Evolutionary conservation across 345 rosid genomes (phyloP).

Genomic region (Lepidium aucheri): DNA sequence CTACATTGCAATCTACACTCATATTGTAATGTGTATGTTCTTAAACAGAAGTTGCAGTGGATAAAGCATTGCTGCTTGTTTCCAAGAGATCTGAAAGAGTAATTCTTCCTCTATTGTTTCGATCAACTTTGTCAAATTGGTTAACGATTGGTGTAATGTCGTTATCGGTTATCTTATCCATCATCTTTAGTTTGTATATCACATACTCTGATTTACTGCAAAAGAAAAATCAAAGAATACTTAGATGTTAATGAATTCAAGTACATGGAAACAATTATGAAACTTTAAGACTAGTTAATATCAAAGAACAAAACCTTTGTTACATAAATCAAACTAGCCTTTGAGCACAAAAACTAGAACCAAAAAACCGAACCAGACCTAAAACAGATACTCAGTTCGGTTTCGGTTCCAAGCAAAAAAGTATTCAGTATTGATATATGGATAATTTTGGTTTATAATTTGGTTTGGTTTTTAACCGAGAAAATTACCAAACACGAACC

Average conservation of each 20-base stretch:
- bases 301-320: neutral
- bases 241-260: neutral
- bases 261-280: neutral
- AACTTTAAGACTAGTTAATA: neutral
- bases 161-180: slow-evolving; percentile 58
- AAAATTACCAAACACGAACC: too few species aligned
- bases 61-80: neutral
- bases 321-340: neutral
- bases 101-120: slow-evolving; percentile 65
- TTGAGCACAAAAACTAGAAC: too few species aligned
- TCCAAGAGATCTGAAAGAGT: slow-evolving; percentile 68
- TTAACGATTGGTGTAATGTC: slow-evolving; percentile 48
- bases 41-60: slow-evolving; percentile 12
- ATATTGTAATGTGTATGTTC: neutral
- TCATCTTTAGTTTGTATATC: slow-evolving; percentile 74
- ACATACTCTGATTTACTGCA: slow-evolving; percentile 68
- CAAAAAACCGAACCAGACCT: too few species aligned
- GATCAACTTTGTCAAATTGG: slow-evolving; percentile 62
- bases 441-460: too few species aligned
- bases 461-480: too few species aligned
- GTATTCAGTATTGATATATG: too few species aligned
- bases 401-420: too few species aligned
- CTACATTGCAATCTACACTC: neutral
- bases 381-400: too few species aligned
- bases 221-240: neutral